Evolutionary conservation across 768 basidiomycete species (phyloP).

Genomic region (Leccinum olivaceopallidum): DNA sequence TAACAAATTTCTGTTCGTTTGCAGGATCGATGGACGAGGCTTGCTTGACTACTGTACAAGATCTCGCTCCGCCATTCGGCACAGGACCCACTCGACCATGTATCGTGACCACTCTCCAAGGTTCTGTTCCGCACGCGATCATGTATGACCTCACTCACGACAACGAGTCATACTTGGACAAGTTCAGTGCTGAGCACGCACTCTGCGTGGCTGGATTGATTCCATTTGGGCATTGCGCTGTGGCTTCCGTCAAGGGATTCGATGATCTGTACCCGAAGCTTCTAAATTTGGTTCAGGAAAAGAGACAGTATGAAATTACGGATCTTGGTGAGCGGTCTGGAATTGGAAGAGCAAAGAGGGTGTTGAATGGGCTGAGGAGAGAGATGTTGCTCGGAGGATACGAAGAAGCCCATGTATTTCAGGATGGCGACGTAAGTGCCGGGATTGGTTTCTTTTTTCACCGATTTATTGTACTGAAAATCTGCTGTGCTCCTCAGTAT

Average conservation of each 20-base stretch:
- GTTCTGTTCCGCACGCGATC: constrained; percentile 88
- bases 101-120: constrained; percentile 76
- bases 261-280: constrained; percentile 96
- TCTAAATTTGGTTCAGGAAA: constrained; percentile 86
- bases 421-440: constrained; percentile 85
- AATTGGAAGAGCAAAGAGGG: constrained; percentile 59
- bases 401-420: constrained; percentile 93
- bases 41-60: constrained; percentile 75
- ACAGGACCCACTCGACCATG: constrained; percentile 77
- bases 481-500: constrained; percentile 56
- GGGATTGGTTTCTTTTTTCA: background rate
- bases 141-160: constrained; percentile 97
- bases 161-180: constrained; percentile 89
- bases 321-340: constrained; percentile 55
- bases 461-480: constrained; percentile 2
- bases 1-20: background rate
- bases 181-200: constrained; percentile 92
- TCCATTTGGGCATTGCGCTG: constrained; percentile 84
- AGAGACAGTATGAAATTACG: constrained; percentile 72
- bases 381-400: constrained; percentile 91
- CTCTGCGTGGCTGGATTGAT: constrained; percentile 94
- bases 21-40: constrained; percentile 91
- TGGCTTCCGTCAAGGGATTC: constrained; percentile 95
- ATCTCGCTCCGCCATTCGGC: constrained; percentile 79
- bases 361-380: constrained; percentile 84